Conservation (phyloP, 192 early-diverging fungal species). For the Umbelopsis sp. region DNA sequence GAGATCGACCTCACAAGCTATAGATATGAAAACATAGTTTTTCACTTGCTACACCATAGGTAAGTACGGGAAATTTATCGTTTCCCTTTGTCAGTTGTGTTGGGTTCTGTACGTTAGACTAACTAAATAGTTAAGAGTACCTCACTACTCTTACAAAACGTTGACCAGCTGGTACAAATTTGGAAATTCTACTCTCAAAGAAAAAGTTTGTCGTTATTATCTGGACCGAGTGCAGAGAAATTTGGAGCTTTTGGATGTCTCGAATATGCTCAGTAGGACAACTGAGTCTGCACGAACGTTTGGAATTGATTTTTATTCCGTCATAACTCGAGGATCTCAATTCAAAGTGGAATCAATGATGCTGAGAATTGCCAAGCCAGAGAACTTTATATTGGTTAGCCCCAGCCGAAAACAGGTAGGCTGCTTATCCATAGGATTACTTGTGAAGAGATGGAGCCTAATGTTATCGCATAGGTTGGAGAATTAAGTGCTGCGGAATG, state of each 20-base stretch:
- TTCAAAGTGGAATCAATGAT: slow-evolving; percentile 88
- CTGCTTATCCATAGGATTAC: background rate
- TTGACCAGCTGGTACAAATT: slow-evolving; percentile 70
- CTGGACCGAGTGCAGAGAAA: slow-evolving; percentile 65
- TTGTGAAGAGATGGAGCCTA: background rate
- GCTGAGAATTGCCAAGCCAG: slow-evolving; percentile 68
- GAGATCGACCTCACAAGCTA: slow-evolving; percentile 81
- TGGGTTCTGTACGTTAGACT: too few relatives aligned
- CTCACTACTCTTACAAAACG: slow-evolving; percentile 59
- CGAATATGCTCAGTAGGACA: slow-evolving; percentile 67
- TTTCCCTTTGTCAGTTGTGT: too few relatives aligned
- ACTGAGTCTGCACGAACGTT: slow-evolving; percentile 90
- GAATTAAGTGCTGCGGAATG: slow-evolving; percentile 79
- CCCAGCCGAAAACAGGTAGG: slow-evolving; percentile 69
- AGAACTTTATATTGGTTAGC: slow-evolving; percentile 80
- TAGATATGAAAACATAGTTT: slow-evolving; percentile 73
- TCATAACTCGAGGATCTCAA: slow-evolving; percentile 89
- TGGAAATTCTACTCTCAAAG: slow-evolving; percentile 49
- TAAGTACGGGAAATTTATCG: slow-evolving; percentile 24
- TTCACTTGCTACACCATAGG: slow-evolving; percentile 72
- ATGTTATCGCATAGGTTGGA: slow-evolving; percentile 48
- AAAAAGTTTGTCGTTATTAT: slow-evolving; percentile 67
- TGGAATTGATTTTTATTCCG: slow-evolving; percentile 87
- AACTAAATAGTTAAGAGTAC: too few relatives aligned
- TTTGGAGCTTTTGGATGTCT: slow-evolving; percentile 72